phyloP scores from a whole-genome alignment of 345 rosid genomes.

The Syzygium oleosum region DNA sequence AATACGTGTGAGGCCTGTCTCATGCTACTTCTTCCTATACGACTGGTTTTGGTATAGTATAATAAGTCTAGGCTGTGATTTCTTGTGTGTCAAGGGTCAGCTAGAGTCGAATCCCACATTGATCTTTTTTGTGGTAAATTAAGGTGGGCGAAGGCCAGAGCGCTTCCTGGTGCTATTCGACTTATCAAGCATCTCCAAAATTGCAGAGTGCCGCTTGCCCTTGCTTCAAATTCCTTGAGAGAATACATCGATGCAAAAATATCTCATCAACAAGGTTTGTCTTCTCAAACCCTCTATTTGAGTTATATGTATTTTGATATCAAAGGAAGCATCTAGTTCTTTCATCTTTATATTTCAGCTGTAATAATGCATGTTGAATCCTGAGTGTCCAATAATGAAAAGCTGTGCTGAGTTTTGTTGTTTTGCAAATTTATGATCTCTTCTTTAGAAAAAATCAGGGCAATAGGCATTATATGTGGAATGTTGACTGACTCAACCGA shows the following conservation, averaged over 20 bases:
- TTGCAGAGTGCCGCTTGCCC: conserved; percentile 27
- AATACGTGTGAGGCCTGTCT: neutral
- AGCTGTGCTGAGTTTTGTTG: neutral
- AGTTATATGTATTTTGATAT: neutral
- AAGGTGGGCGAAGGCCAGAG: conserved; percentile 27
- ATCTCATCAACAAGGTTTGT: conserved; percentile 19
- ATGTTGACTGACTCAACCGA: neutral
- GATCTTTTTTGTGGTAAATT: neutral
- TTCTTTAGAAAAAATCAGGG: neutral
- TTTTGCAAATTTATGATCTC: neutral
- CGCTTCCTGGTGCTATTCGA: conserved; percentile 35
- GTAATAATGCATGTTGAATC: neutral
- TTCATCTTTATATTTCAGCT: neutral
- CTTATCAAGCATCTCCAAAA: conserved; percentile 27
- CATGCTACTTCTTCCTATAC: neutral
- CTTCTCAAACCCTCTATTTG: neutral
- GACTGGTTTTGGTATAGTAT: neutral
- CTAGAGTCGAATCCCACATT: neutral
- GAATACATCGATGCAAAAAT: conserved; percentile 32
- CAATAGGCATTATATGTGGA: neutral
- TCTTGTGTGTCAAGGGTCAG: neutral
- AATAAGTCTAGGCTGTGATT: neutral
- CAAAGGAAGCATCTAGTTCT: neutral
- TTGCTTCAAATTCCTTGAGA: conserved; percentile 33
- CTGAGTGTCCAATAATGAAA: neutral